Conservation (phyloP, 352 stramenopile species). For the Globisporangium megalacanthum region DNA sequence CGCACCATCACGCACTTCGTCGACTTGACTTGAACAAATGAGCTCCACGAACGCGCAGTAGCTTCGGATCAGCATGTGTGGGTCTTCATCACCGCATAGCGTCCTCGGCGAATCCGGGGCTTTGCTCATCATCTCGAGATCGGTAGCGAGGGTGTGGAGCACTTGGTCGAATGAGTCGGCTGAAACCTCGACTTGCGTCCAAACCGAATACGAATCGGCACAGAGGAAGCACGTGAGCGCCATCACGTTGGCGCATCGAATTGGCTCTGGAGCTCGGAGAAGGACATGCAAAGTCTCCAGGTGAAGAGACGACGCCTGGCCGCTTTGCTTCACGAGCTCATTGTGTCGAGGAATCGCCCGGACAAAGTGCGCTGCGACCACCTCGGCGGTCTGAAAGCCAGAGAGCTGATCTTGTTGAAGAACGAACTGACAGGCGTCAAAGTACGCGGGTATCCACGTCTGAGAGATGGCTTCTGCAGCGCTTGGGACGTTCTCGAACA, state of each 20-base stretch:
- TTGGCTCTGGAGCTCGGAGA: not conserved
- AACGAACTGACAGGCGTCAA: slow-evolving; percentile 5
- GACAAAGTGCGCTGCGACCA: slow-evolving; percentile 3
- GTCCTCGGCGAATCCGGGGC: not conserved
- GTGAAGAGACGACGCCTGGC: slow-evolving; percentile 1
- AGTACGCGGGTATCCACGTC: slow-evolving; percentile 8
- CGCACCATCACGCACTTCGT: slow-evolving; percentile 8
- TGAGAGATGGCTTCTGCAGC: not conserved
- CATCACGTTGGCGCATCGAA: slow-evolving; percentile 1
- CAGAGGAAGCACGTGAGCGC: slow-evolving; percentile 3
- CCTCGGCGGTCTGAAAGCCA: slow-evolving; percentile 2
- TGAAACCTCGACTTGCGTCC: not conserved
- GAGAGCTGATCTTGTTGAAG: slow-evolving; percentile 2
- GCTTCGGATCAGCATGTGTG: not conserved
- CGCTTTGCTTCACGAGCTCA: not conserved
- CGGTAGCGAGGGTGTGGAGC: not conserved
- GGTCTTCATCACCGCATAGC: not conserved
- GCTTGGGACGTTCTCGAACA: not conserved
- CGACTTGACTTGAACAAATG: slow-evolving; percentile 7
- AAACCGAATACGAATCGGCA: not conserved
- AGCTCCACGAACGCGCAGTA: slow-evolving; percentile 11
- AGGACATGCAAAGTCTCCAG: slow-evolving; percentile 5
- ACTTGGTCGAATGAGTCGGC: slow-evolving; percentile 5
- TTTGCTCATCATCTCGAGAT: not conserved
- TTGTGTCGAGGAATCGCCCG: not conserved